Evolutionary conservation across 345 rosid species (phyloP).

Genomic region (Boechera retrofracta): DNA sequence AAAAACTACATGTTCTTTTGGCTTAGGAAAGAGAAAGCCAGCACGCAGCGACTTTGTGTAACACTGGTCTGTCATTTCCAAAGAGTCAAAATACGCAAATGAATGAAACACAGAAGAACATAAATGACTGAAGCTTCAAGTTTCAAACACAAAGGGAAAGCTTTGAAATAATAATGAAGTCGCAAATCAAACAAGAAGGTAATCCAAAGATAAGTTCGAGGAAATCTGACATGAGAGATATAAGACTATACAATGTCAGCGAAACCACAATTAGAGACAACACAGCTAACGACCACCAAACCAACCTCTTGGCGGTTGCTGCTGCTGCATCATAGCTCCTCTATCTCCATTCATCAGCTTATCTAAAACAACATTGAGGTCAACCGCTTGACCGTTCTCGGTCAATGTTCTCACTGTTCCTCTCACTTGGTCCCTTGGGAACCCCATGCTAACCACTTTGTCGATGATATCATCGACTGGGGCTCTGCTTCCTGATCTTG

Average conservation of each 20-base stretch:
- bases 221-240: constrained; percentile 19
- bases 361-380: constrained; percentile 85
- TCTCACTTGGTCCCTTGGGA: constrained; percentile 87
- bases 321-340: constrained; percentile 51
- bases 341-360: constrained; percentile 84
- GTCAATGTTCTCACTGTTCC: constrained; percentile 81
- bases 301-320: constrained; percentile 84
- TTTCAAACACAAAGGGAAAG: constrained; percentile 13
- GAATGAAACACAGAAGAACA: constrained; percentile 20
- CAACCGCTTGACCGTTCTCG: constrained; percentile 87
- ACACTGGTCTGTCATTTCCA: neutral
- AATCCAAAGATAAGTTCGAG: constrained; percentile 4
- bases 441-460: constrained; percentile 85
- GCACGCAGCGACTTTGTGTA: neutral
- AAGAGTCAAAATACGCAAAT: constrained; percentile 20
- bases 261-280: constrained; percentile 5
- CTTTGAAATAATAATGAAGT: constrained; percentile 10
- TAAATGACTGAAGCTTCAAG: neutral
- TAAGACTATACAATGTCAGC: constrained; percentile 42
- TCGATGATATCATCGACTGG: constrained; percentile 83
- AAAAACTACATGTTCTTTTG: constrained; percentile 6
- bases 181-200: constrained; percentile 2
- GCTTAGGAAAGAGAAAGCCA: neutral
- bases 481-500: constrained; percentile 74
- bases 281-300: constrained; percentile 58